These are phyloP conservation scores for Pinus taeda DNA, from an alignment of 75 land plant species.

Conservation along the genomic window DNA sequence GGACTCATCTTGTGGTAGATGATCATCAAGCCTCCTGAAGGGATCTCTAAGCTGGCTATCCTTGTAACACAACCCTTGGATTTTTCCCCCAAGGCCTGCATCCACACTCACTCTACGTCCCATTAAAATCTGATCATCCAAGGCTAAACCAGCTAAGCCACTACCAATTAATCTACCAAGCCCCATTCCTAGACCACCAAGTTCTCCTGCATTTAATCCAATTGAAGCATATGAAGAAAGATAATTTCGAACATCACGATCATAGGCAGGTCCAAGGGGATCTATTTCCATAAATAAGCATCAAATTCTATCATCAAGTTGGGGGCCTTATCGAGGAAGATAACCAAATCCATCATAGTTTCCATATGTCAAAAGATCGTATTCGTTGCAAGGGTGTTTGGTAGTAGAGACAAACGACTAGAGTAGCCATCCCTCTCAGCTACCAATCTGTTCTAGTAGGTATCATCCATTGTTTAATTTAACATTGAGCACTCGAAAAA, in stretches of 20 bases:
- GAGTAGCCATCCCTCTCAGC: constrained; percentile 8
- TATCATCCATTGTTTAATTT: background rate
- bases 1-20: constrained; percentile 82
- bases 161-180: constrained; percentile 29
- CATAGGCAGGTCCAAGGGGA: constrained; percentile 48
- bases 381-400: constrained; percentile 6
- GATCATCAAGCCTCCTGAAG: constrained; percentile 34
- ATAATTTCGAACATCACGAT: constrained; percentile 41
- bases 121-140: constrained; percentile 33
- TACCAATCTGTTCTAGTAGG: constrained; percentile 6
- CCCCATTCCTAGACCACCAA: constrained; percentile 29
- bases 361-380: constrained; percentile 12
- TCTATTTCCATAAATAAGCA: constrained; percentile 34
- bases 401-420: background rate
- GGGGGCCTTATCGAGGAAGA: constrained; percentile 37
- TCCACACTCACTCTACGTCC: constrained; percentile 22
- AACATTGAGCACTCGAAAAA: background rate
- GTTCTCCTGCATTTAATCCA: constrained; percentile 10
- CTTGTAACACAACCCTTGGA: constrained; percentile 23
- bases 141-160: constrained; percentile 30
- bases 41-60: constrained; percentile 15
- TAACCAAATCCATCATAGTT: constrained; percentile 30
- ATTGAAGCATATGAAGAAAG: constrained; percentile 23
- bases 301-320: constrained; percentile 19
- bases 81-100: constrained; percentile 18